phyloP scores from a whole-genome alignment of 306 rosid genomes.

The Mimosa bimucronata region DNA sequence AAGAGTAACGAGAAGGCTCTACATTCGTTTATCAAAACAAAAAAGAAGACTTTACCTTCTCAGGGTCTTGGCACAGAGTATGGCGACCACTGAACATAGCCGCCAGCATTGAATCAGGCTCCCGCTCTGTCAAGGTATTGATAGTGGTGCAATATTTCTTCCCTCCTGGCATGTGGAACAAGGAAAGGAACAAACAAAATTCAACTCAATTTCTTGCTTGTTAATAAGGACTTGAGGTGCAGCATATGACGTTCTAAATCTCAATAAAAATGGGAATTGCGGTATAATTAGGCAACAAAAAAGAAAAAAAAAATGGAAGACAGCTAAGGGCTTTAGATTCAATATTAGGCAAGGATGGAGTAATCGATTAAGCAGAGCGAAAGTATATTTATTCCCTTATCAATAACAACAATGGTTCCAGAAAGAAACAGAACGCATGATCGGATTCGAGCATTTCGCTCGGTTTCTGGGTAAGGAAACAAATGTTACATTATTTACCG shows the following conservation, averaged over 20 bases:
- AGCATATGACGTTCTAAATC: background rate
- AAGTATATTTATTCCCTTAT: background rate
- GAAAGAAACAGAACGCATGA: background rate
- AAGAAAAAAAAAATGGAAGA: no score
- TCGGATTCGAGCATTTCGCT: background rate
- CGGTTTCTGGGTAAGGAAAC: background rate
- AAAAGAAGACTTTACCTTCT: no score
- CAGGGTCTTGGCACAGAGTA: slow-evolving; percentile 60
- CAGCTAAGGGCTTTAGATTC: slow-evolving; percentile 8
- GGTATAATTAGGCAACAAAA: background rate
- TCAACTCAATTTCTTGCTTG: background rate
- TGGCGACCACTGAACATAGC: slow-evolving; percentile 98
- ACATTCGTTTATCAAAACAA: no score
- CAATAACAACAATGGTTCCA: background rate
- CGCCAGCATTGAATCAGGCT: slow-evolving; percentile 92
- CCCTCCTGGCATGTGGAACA: slow-evolving; percentile 61
- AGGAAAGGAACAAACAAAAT: background rate
- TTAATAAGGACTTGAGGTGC: background rate
- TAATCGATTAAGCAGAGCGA: background rate
- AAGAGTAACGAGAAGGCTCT: background rate
- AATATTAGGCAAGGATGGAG: background rate
- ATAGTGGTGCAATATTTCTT: slow-evolving; percentile 78
- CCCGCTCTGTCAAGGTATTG: slow-evolving; percentile 81
- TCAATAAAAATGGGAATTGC: background rate
- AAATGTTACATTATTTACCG: background rate